Conservation (phyloP, 1,139 yeast genomes). For the Suhomyces chickasaworum region DNA sequence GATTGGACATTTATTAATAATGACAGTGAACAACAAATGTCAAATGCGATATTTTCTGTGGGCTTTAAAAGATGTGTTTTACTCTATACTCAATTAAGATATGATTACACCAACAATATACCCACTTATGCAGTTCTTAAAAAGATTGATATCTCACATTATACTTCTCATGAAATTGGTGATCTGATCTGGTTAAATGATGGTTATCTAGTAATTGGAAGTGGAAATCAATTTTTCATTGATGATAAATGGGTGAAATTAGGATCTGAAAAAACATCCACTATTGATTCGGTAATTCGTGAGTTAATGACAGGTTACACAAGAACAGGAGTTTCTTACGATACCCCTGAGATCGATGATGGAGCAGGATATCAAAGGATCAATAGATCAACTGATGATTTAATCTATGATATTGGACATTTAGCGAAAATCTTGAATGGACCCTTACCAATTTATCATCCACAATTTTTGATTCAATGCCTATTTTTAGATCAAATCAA, state of each 20-base stretch:
- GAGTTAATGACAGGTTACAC: constrained; percentile 57
- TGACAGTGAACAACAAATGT: constrained; percentile 15
- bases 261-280: constrained; percentile 28
- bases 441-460: constrained; percentile 88
- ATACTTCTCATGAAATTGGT: constrained; percentile 80
- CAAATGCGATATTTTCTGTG: constrained; percentile 76
- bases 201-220: constrained; percentile 78
- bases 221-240: constrained; percentile 86
- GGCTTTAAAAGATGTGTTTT: constrained; percentile 69
- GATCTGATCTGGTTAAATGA: constrained; percentile 85
- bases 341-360: constrained; percentile 21
- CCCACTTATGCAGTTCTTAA: constrained; percentile 81
- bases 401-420: constrained; percentile 43
- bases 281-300: constrained; percentile 39
- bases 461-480: constrained; percentile 81
- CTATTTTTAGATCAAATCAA: constrained; percentile 63
- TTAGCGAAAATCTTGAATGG: constrained; percentile 81
- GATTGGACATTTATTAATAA: constrained; percentile 80
- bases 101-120: constrained; percentile 79
- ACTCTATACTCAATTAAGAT: constrained; percentile 78
- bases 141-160: constrained; percentile 66
- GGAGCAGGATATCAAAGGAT: constrained; percentile 35
- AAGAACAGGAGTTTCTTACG: constrained; percentile 40
- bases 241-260: constrained; percentile 63
- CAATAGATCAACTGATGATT: constrained; percentile 15